Percentiles rank a stretch among this genome's conserved stretches.
phyloP scores from a whole-genome alignment of 75 land plant species.

The Pinus albicaulis region DNA sequence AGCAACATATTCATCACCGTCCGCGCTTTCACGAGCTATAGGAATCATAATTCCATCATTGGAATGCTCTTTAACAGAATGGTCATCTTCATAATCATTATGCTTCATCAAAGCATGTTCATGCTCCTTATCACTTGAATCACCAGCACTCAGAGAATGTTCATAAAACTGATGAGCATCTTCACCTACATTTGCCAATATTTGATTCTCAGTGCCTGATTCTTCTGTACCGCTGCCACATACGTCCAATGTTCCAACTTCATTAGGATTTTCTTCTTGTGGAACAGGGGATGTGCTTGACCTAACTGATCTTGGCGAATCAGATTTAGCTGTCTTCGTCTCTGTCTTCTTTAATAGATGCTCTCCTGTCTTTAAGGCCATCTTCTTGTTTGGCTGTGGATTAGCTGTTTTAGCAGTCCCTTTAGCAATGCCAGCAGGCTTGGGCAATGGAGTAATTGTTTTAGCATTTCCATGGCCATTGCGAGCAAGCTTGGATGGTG shows the following conservation, averaged over 20 bases:
- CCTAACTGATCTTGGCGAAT: background rate
- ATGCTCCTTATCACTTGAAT: slow-evolving; percentile 3
- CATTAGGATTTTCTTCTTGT: background rate
- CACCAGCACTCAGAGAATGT: background rate
- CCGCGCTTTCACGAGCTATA: background rate
- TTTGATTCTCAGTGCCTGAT: background rate
- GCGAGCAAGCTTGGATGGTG: background rate
- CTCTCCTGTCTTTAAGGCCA: background rate
- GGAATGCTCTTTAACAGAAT: slow-evolving; percentile 5
- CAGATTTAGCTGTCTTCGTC: slow-evolving; percentile 1
- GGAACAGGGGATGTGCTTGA: background rate
- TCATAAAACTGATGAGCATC: background rate
- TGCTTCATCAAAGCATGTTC: background rate
- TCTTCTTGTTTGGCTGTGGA: background rate
- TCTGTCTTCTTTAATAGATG: background rate
- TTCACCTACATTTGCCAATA: background rate
- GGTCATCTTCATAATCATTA: background rate
- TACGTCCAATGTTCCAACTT: background rate
- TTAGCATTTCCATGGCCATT: background rate
- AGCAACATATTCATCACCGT: background rate
- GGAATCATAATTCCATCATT: background rate
- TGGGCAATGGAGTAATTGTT: background rate
- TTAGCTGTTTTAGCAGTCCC: background rate
- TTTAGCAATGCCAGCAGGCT: background rate
- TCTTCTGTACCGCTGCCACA: background rate